phyloP scores from a whole-genome alignment of 2,329 filamentous ascomycete genomes.

The Curvularia sp. region DNA sequence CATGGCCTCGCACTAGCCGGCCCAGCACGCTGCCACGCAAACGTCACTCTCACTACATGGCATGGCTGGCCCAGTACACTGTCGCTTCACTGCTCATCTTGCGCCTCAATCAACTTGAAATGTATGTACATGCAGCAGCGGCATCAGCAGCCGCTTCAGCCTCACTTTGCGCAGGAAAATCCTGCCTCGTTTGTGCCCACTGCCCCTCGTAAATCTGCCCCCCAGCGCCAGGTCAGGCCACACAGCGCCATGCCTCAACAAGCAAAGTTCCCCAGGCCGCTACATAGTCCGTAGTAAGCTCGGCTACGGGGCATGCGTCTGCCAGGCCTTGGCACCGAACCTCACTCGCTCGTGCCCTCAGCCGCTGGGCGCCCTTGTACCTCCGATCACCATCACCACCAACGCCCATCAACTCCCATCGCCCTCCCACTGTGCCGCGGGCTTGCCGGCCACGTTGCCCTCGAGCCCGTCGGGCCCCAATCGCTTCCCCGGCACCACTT shows the following conservation, averaged over 20 bases:
- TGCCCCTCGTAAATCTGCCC: slow-evolving; percentile 5
- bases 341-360: slow-evolving; percentile 28
- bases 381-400: slow-evolving; percentile 32
- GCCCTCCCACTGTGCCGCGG: slow-evolving; percentile 23
- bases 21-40: slow-evolving; percentile 7
- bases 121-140: too few species aligned
- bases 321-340: slow-evolving; percentile 28
- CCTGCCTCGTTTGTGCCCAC: slow-evolving; percentile 8
- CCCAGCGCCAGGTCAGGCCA: slow-evolving; percentile 16
- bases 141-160: not conserved
- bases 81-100: not conserved
- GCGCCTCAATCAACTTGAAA: not conserved
- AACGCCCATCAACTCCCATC: slow-evolving; percentile 25
- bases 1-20: slow-evolving; percentile 11
- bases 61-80: not conserved
- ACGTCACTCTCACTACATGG: slow-evolving; percentile 2
- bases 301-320: slow-evolving; percentile 31
- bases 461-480: slow-evolving; percentile 20
- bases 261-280: slow-evolving; percentile 20
- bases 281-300: slow-evolving; percentile 12
- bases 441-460: slow-evolving; percentile 40
- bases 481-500: slow-evolving; percentile 32
- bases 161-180: not conserved
- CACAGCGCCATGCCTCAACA: slow-evolving; percentile 21
- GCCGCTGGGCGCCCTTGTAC: slow-evolving; percentile 35